Evolutionary conservation across 2,329 filamentous ascomycete species (phyloP), one percentile per base, ranked within the genome.

Genomic region (Cytospora paraplurivora): DNA sequence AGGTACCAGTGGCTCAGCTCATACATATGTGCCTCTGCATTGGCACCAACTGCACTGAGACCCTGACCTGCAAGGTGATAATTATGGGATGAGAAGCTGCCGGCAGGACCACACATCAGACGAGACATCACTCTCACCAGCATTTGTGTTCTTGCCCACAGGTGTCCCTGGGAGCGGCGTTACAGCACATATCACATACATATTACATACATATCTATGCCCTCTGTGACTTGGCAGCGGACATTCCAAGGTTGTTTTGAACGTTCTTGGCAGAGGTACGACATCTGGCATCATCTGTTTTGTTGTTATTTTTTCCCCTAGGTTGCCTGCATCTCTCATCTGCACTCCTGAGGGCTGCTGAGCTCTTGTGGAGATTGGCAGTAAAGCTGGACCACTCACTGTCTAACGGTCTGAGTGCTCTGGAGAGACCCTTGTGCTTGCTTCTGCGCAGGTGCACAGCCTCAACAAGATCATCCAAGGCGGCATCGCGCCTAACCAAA

Each of bases 21-120:
- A 47, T 47, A 47, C 44, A 5, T 38, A 47, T 47, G 21, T 44
- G 7, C 41, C 44, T 47, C 44, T 47, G n/a, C 44, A 47, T 47
- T 19, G 44, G 44, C n/a, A 47, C 44, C 44, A 47, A 47, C 44
- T 47, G 44, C 44, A 47, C 44, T 47, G 44, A 47, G 44, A 47
- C 44, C 44, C 44, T 47, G 8, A 21, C 4, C 44, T 47, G 44
- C 44, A 47, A 47, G 44, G 44, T 47, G 44, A 47, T 47, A 27
- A 27, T 27, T 27, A 47, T 47, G 44, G 44, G n/a, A 47, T 21
- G 44, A 47, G 19, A 4, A 47, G 17, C 41, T n/a, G 10, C 41
- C 17, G 41, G 41, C 7, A 19, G 19, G 13, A 44, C 12, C 12
- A 37, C 35, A 44, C 41, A 44, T n/a, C 41, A 44, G 17, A n/a